phyloP scores from a whole-genome alignment of 2,329 filamentous ascomycete genomes.

The Trichophyton schoenleinii region DNA sequence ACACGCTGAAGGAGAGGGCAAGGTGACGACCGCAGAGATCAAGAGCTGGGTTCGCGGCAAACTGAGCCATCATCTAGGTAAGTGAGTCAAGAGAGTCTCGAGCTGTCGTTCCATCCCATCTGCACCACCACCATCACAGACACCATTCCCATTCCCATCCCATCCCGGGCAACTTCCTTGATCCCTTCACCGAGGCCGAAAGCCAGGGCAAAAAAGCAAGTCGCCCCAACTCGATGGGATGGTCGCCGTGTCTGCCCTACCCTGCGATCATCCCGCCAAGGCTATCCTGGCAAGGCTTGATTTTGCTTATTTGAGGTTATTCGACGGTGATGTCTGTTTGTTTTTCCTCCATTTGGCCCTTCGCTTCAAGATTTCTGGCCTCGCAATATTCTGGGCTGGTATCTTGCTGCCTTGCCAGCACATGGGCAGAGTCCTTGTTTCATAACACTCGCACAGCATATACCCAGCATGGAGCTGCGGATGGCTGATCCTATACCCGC shows the following conservation, averaged over 20 bases:
- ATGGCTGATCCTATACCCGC: background rate
- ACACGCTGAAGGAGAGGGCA: constrained; percentile 26
- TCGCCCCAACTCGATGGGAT: background rate
- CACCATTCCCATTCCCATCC: background rate
- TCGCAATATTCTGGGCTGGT: background rate
- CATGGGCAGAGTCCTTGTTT: background rate
- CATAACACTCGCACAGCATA: background rate
- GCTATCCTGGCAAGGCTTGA: constrained; percentile 13
- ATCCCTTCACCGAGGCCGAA: background rate
- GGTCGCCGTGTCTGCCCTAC: background rate
- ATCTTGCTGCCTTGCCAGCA: background rate
- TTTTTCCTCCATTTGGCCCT: background rate
- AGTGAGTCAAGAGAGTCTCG: constrained; percentile 17
- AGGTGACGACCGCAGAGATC: constrained; percentile 47
- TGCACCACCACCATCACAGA: no score
- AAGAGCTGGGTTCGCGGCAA: constrained; percentile 58
- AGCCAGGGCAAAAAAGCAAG: background rate
- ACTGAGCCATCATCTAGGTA: constrained; percentile 58
- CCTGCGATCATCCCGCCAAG: constrained; percentile 8
- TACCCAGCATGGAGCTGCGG: background rate
- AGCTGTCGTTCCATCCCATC: background rate
- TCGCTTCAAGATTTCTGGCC: background rate
- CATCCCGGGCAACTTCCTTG: background rate
- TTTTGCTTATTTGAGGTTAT: constrained; percentile 9
- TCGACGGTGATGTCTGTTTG: background rate